These are phyloP conservation scores for Porcisia deanei DNA, from an alignment of 208 protist species.

Conservation along the genomic window DNA sequence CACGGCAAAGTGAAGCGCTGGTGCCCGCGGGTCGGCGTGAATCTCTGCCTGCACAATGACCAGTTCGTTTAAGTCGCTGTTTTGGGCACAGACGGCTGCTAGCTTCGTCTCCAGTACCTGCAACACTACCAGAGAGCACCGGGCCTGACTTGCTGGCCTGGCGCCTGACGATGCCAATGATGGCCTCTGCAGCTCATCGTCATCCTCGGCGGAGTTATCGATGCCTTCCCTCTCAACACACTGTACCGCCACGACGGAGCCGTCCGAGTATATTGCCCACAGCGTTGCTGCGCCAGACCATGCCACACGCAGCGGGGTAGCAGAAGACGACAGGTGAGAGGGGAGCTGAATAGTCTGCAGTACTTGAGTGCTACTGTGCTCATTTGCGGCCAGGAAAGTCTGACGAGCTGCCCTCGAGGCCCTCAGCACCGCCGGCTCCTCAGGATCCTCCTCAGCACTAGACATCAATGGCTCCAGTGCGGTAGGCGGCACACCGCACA, in stretches of 20 bases:
- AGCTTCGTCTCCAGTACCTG: constrained; percentile 14
- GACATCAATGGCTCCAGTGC: not conserved
- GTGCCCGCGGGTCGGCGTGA: constrained; percentile 30
- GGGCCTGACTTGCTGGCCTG: not conserved
- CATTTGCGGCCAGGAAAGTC: constrained; percentile 16
- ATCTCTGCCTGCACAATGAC: constrained; percentile 10
- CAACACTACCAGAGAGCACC: not conserved
- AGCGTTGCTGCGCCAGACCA: constrained; percentile 40
- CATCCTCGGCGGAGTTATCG: not conserved
- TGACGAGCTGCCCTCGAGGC: constrained; percentile 5
- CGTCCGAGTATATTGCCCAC: constrained; percentile 66
- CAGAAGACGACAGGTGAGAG: constrained; percentile 9
- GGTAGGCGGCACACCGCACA: constrained; percentile 37
- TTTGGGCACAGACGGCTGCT: not conserved
- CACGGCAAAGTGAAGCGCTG: constrained; percentile 33
- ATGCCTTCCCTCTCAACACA: constrained; percentile 4
- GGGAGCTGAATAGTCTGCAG: constrained; percentile 29
- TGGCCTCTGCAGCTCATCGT: constrained; percentile 14
- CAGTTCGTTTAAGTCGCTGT: not conserved
- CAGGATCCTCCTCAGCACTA: not conserved
- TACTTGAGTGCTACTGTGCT: constrained; percentile 12
- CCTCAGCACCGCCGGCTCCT: not conserved
- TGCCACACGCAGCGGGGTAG: constrained; percentile 29
- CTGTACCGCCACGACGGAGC: constrained; percentile 31
- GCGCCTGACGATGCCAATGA: not conserved